Evolutionary conservation across 176 grass and related monocot genomes (phyloP).

Genomic region (Luzula sylvatica): DNA sequence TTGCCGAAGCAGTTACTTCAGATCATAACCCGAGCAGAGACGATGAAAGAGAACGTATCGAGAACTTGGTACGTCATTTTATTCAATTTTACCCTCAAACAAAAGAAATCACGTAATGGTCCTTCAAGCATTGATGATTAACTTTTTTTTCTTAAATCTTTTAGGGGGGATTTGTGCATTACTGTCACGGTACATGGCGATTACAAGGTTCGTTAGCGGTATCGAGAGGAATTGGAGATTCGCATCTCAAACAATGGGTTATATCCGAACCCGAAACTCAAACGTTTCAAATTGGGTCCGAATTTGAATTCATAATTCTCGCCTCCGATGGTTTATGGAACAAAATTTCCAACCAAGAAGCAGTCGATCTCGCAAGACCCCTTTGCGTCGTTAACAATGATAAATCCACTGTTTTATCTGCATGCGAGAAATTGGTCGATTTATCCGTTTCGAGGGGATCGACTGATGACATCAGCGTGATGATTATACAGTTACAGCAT

Average conservation of each 20-base stretch:
- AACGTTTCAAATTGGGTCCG: slow-evolving; percentile 36
- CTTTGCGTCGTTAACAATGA: slow-evolving; percentile 29
- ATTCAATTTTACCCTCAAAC: neutral
- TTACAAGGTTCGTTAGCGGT: slow-evolving; percentile 84
- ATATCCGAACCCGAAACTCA: slow-evolving; percentile 70
- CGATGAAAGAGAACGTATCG: slow-evolving; percentile 79
- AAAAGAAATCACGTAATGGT: neutral
- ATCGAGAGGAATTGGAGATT: slow-evolving; percentile 79
- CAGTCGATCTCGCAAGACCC: slow-evolving; percentile 46
- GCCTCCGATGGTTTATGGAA: slow-evolving; percentile 96
- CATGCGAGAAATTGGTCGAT: slow-evolving; percentile 67
- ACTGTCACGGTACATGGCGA: slow-evolving; percentile 79
- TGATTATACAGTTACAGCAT: slow-evolving; percentile 71
- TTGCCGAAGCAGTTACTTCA: slow-evolving; percentile 69
- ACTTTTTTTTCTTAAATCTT: slow-evolving; percentile 1
- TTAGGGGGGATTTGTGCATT: slow-evolving; percentile 87
- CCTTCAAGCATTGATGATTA: neutral
- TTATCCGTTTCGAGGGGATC: slow-evolving; percentile 56
- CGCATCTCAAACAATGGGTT: slow-evolving; percentile 83
- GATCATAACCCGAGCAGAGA: slow-evolving; percentile 59
- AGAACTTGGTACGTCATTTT: slow-evolving; percentile 43
- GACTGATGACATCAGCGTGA: slow-evolving; percentile 64
- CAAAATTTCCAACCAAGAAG: slow-evolving; percentile 90
- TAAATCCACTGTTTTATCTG: slow-evolving; percentile 27
- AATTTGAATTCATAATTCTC: slow-evolving; percentile 87